phyloP scores from a whole-genome alignment of 768 basidiomycete species.

The Trametes gibbosa region DNA sequence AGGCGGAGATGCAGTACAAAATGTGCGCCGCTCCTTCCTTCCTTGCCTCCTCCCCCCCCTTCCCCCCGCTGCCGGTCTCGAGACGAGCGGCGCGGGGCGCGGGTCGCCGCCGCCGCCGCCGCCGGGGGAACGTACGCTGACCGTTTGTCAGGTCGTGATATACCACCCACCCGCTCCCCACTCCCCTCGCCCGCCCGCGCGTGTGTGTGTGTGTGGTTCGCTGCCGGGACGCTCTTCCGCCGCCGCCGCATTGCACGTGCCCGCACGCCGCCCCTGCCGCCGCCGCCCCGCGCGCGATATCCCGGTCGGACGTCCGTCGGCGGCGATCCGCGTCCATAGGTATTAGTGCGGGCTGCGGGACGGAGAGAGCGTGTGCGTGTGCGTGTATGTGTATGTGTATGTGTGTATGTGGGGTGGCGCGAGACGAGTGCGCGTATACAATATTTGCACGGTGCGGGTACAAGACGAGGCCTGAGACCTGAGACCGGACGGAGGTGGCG shows the following conservation, averaged over 20 bases:
- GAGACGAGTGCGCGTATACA: too few species aligned
- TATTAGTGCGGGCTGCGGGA: neutral
- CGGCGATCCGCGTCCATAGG: neutral
- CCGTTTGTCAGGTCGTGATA: constrained; percentile 74
- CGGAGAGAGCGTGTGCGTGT: neutral
- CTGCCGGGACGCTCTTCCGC: constrained; percentile 1
- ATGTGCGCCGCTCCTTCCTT: constrained; percentile 65
- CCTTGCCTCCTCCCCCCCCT: constrained; percentile 17
- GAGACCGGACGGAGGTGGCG: too few species aligned
- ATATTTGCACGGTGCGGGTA: too few species aligned
- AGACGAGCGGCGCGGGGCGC: too few species aligned
- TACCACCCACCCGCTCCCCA: too few species aligned
- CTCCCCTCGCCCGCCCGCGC: neutral
- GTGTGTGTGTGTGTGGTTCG: too few species aligned
- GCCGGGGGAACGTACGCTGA: constrained; percentile 53
- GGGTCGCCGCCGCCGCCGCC: neutral
- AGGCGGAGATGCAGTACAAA: constrained; percentile 62
- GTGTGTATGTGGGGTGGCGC: neutral
- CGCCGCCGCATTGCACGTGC: neutral
- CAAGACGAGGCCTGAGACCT: too few species aligned
- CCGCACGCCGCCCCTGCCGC: neutral
- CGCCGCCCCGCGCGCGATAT: neutral
- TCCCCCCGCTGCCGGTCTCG: too few species aligned
- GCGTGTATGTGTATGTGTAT: neutral
- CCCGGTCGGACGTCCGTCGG: constrained; percentile 3